A percentile compares a stretch with the other conserved stretches of the same genome.
Conservation (phyloP, 352 stramenopile species). For the Globisporangium recalcitrans region DNA sequence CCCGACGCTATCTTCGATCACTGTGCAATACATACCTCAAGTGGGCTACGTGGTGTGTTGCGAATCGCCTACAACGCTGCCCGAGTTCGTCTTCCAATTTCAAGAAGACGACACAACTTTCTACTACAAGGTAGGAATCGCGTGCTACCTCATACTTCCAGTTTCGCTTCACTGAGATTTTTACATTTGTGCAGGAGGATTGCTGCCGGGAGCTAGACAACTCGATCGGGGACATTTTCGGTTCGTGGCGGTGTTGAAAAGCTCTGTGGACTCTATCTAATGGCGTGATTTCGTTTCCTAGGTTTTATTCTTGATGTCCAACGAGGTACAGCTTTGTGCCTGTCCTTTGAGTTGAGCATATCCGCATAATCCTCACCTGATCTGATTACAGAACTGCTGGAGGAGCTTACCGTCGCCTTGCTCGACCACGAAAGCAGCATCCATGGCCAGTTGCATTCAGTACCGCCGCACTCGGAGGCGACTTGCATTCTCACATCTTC, state of each 20-base stretch:
- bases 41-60: constrained; percentile 84
- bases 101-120: constrained; percentile 84
- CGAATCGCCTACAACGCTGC: constrained; percentile 53
- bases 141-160: not conserved
- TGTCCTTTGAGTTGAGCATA: not conserved
- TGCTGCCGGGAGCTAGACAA: constrained; percentile 78
- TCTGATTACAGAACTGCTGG: constrained; percentile 45
- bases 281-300: constrained; percentile 13
- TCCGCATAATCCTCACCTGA: not conserved
- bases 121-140: constrained; percentile 71
- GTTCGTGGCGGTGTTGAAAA: constrained; percentile 19
- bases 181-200: constrained; percentile 34
- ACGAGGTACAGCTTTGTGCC: constrained; percentile 34
- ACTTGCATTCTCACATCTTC: constrained; percentile 4
- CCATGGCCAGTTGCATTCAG: constrained; percentile 31
- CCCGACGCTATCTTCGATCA: constrained; percentile 63
- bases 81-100: constrained; percentile 85
- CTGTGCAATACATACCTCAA: constrained; percentile 84
- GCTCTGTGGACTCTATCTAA: constrained; percentile 8
- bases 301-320: constrained; percentile 81
- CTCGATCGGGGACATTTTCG: constrained; percentile 80
- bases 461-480: too few species aligned
- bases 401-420: constrained; percentile 68
- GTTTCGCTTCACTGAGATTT: not conserved
- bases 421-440: constrained; percentile 68